phyloP scores from a whole-genome alignment of 345 rosid genomes.

The Rhodamnia rubescens region DNA sequence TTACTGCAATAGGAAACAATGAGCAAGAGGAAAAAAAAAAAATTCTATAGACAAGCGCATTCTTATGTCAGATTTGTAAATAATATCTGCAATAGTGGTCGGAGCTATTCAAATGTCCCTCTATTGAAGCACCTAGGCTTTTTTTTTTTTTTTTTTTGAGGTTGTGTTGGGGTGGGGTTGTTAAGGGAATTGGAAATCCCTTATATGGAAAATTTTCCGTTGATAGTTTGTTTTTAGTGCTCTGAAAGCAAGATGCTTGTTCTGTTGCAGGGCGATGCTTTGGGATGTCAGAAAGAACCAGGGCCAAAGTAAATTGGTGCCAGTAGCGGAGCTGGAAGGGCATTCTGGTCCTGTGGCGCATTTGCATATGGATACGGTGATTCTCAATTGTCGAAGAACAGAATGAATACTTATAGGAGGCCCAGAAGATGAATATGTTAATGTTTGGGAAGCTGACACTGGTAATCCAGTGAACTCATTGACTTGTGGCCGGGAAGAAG shows the following conservation, averaged over 20 bases:
- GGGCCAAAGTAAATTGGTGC: constrained; percentile 15
- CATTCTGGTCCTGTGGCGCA: constrained; percentile 31
- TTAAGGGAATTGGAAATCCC: no score
- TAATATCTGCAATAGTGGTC: neutral
- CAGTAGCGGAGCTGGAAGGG: constrained; percentile 39
- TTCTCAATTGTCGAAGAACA: no score
- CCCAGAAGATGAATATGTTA: constrained; percentile 13
- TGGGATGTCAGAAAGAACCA: constrained; percentile 50
- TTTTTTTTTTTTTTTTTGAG: neutral
- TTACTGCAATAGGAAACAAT: neutral
- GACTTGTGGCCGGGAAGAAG: neutral
- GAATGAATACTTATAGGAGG: constrained; percentile 31
- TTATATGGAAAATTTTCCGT: no score
- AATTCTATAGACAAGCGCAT: neutral
- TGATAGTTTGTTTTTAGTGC: neutral
- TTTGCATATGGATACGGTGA: constrained; percentile 24
- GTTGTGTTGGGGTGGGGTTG: no score
- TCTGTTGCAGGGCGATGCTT: constrained; percentile 38
- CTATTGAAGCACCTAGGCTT: neutral
- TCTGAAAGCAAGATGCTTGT: neutral
- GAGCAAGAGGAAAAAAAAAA: no score
- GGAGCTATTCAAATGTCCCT: neutral
- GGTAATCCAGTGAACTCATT: constrained; percentile 28
- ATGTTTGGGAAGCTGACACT: constrained; percentile 43
- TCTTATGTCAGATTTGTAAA: neutral